Evolutionary conservation across 306 rosid species (phyloP).

Genomic region (Pyrus communis): DNA sequence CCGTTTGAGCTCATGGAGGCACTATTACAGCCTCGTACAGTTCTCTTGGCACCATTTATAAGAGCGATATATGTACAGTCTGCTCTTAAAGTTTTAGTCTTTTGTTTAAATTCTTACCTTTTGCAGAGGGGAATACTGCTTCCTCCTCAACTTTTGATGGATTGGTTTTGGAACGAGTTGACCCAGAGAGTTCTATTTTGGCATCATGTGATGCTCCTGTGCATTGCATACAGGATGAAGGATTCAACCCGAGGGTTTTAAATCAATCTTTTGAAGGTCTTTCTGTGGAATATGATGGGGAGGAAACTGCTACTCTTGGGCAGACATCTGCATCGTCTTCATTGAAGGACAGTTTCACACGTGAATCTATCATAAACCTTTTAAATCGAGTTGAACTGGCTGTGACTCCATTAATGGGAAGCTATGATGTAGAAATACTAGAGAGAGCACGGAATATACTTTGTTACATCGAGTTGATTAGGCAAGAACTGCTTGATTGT

Average conservation of each 20-base stretch:
- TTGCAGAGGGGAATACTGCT: conserved; percentile 24
- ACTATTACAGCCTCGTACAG: conserved; percentile 81
- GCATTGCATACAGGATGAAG: conserved; percentile 36
- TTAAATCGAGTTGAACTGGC: conserved; percentile 50
- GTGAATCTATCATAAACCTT: conserved; percentile 40
- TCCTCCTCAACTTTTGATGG: conserved; percentile 23
- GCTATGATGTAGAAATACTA: conserved; percentile 71
- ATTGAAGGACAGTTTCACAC: conserved; percentile 24
- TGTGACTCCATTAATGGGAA: conserved; percentile 44
- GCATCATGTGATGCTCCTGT: conserved; percentile 25
- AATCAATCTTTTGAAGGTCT: conserved; percentile 34
- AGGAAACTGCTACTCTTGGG: conserved; percentile 18
- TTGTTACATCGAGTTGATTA: conserved; percentile 55
- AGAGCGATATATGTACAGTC: conserved; percentile 82
- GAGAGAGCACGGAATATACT: conserved; percentile 71
- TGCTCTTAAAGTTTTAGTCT: conserved; percentile 55
- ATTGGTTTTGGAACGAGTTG: conserved; percentile 19
- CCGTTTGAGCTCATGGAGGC: conserved; percentile 87
- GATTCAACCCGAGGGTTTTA: conserved; percentile 41
- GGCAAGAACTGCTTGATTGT: conserved; percentile 28
- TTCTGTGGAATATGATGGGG: conserved; percentile 23
- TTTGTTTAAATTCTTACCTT: conserved; percentile 57
- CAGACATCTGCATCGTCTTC: conserved; percentile 23
- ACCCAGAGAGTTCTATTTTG: conserved; percentile 28
- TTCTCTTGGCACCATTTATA: conserved; percentile 63